Base-by-base conservation (phyloP, 352 stramenopile species). In the Phytophthora cryptogea region DNA sequence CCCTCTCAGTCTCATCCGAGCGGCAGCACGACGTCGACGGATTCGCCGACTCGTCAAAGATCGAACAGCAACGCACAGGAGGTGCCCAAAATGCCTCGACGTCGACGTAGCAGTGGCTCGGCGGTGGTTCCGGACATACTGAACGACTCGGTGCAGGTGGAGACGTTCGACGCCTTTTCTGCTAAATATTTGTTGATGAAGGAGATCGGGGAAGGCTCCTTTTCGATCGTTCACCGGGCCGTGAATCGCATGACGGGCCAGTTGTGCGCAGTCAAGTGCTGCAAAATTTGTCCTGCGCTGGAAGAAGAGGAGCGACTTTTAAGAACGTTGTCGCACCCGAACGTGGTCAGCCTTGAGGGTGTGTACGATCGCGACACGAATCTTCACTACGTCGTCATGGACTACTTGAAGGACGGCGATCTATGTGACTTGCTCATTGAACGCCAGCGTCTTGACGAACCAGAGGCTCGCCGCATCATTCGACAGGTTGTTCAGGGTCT, bases 331-430 rank as follows among this genome's bases (percentile, higher is more conserved):
- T 69, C 75, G 23, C 83, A 93, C 28, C 80, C 81, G 2, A 94
- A 92, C 41, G 66, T 94, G 20, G 72, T 92, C 20, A 61, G 64
- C 3, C 47, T 94, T 3, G 76, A 94, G 57, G 82, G 78, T 7
- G 80, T 94, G 3, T 94, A 88, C 63, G 37, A 75, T 4, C 78
- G 86, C 14, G 71, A 88, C 49, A 68, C 82, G 39, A 63, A 55
- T 45, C 86, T 92, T 47, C 87, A 86, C 60, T 94, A 89, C 51
- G 78, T 94, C 27, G 82, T 92, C 44, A 90, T 94, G 80, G 84
- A 92, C 46, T 87, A 87, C 49, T 81, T 94, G 63, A 78, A 85
- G 20, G 71, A 88, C 37, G 84, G 84, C 4, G 84, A 94, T 32
- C 58, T 94, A 44, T 94, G 84, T 40, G 84, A 94, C 32, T 66